Evolutionary conservation across 768 basidiomycete species (phyloP).

Genomic region (Lentinula boryana): DNA sequence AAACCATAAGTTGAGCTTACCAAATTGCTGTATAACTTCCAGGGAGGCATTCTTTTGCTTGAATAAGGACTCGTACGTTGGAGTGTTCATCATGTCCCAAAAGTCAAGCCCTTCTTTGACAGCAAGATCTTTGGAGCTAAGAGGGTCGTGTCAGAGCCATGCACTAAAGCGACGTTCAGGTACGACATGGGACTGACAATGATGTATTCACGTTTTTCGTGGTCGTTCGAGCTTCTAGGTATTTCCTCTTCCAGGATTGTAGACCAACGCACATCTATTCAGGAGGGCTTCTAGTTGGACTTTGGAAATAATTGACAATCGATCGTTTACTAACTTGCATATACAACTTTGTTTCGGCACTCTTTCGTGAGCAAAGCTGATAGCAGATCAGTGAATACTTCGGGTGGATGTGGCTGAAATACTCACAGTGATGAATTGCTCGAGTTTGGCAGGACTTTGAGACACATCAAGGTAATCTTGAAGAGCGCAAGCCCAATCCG

Average conservation of each 20-base stretch:
- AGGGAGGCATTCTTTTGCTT: slow-evolving; percentile 29
- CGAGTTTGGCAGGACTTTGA: background rate
- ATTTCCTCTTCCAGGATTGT: slow-evolving; percentile 19
- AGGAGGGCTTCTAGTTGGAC: background rate
- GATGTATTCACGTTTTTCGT: slow-evolving; percentile 8
- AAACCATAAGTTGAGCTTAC: slow-evolving; percentile 20
- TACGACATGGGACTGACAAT: slow-evolving; percentile 12
- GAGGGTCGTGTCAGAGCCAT: slow-evolving; percentile 4
- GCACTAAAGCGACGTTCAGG: background rate
- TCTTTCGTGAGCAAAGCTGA: background rate
- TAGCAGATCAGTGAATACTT: background rate
- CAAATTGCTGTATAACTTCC: slow-evolving; percentile 29
- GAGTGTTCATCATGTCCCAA: slow-evolving; percentile 33
- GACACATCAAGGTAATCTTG: slow-evolving; percentile 9
- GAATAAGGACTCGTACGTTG: slow-evolving; percentile 32
- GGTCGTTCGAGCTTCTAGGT: slow-evolving; percentile 4
- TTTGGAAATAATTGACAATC: background rate
- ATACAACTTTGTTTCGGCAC: slow-evolving; percentile 1
- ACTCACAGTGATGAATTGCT: slow-evolving; percentile 6
- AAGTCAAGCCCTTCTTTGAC: slow-evolving; percentile 34
- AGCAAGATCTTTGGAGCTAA: slow-evolving; percentile 12
- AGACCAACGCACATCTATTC: slow-evolving; percentile 17
- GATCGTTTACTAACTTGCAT: background rate
- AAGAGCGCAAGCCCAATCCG: slow-evolving; percentile 3
- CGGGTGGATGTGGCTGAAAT: background rate